phyloP scores from a whole-genome alignment of 2,329 filamentous ascomycete genomes.

The Fusarium brachygibbosum region DNA sequence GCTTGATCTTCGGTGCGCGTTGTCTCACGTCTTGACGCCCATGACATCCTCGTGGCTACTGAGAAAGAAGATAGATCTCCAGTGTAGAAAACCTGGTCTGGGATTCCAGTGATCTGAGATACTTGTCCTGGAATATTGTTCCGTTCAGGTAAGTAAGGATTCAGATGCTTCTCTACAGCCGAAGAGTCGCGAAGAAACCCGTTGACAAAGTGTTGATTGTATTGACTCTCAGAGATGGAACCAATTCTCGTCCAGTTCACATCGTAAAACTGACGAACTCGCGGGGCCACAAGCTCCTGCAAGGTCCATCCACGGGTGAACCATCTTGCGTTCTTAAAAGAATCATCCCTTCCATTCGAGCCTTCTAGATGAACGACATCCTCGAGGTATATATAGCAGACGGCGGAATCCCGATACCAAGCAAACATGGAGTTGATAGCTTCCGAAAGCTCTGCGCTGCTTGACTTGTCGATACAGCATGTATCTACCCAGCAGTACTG shows the following conservation, averaged over 20 bases:
- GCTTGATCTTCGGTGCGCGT: constrained; percentile 51
- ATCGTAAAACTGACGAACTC: constrained; percentile 45
- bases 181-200: neutral
- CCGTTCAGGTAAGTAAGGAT: constrained; percentile 38
- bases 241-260: constrained; percentile 34
- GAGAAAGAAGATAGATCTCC: constrained; percentile 28
- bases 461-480: constrained; percentile 48
- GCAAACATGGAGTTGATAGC: constrained; percentile 48
- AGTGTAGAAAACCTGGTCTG: constrained; percentile 19
- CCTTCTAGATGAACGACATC: constrained; percentile 35
- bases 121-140: constrained; percentile 40
- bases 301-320: constrained; percentile 47
- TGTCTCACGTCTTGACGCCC: constrained; percentile 51
- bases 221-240: constrained; percentile 23
- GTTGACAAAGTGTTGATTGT: constrained; percentile 7
- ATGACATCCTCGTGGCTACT: constrained; percentile 52
- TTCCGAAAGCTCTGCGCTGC: constrained; percentile 46
- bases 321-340: constrained; percentile 43
- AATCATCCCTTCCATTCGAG: constrained; percentile 21
- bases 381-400: constrained; percentile 44
- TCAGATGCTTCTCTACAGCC: neutral
- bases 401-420: constrained; percentile 42
- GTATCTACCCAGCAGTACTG: constrained; percentile 47
- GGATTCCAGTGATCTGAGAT: constrained; percentile 45
- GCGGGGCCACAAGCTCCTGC: constrained; percentile 45